phyloP scores from a whole-genome alignment of 2,329 filamentous ascomycete species.

The Scortechinia acanthostroma region DNA sequence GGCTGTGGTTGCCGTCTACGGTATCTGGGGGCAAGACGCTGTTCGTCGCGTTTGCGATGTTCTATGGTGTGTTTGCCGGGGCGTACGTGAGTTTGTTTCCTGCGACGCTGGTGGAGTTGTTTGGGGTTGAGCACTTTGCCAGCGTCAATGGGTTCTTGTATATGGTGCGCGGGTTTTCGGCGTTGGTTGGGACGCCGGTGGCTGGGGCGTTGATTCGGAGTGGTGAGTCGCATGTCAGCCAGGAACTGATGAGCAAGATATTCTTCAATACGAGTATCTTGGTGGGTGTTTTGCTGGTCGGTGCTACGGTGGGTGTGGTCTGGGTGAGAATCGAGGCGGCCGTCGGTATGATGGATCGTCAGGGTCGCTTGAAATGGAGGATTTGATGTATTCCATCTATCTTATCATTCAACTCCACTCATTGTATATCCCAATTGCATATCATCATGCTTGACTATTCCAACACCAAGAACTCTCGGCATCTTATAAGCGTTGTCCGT shows the following conservation, averaged over 20 bases:
- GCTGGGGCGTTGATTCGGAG: constrained; percentile 15
- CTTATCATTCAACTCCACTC: too few relatives aligned
- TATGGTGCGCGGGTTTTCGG: constrained; percentile 23
- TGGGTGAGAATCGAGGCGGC: neutral
- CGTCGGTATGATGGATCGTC: neutral
- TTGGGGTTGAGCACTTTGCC: constrained; percentile 23
- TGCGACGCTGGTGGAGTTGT: constrained; percentile 24
- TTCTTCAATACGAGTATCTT: neutral
- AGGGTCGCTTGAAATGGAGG: too few relatives aligned
- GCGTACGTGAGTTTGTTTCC: constrained; percentile 29
- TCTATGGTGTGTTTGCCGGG: constrained; percentile 25
- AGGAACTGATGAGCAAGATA: neutral
- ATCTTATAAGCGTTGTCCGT: too few relatives aligned
- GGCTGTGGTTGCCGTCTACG: constrained; percentile 14
- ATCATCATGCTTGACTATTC: too few relatives aligned
- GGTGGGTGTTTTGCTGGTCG: neutral
- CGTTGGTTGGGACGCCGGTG: constrained; percentile 25
- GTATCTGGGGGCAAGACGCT: constrained; percentile 8
- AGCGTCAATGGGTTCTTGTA: constrained; percentile 26
- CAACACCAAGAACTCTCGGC: too few relatives aligned
- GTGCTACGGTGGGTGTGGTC: neutral
- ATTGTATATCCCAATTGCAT: too few relatives aligned
- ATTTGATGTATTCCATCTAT: too few relatives aligned
- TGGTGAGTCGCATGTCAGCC: too few relatives aligned
- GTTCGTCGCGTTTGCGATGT: constrained; percentile 19